Base-by-base conservation (phyloP, 2,329 filamentous ascomycete species). In the Calycina herbarum region DNA sequence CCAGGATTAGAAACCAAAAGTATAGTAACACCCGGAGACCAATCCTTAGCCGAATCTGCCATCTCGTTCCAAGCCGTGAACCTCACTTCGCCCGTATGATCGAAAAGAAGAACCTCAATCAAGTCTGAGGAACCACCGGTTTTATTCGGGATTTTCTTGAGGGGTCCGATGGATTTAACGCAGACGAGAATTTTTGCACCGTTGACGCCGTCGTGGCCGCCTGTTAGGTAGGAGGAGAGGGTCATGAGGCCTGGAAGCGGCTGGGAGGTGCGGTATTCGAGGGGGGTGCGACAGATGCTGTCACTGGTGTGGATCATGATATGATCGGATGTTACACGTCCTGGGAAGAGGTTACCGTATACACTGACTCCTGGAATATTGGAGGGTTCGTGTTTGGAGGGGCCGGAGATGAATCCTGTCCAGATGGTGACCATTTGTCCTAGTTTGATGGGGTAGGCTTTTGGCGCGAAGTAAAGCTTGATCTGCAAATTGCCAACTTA, bases 291-390 rank as follows among this genome's bases (percentile, higher is more conserved):
- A 70, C 80, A 81, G 64, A 80, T 76, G 8, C 82, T 80, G 51
- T 76, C 78, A 33, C 81, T 80, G n/a, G 80, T 76, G 62, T 87
- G 82, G 11, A 87, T 74, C 74, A 82, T 81, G 60, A 88, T 76
- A 66, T 86, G 81, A 56, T 82, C 85, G 54, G 79, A 79, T 6
- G 80, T 80, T 63, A 85, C 81, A 7, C 84, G 80, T 51, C 85
- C 83, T 0, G 85, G 86, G 62, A 86, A 87, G 35, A 89, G 80
- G n/a, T 82, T 83, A 0, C 83, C 82, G 62, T 82, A 82, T 24
- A 84, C 75, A 75, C 29, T 45, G 1, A 73, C 62, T 17, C 62
- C 60, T 13, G 78, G 77, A 15, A 78, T 75, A 4, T 70, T 70
- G 0, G 51, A 54, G 59, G 82, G 81, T 10, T 82, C 76, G 1